Evolutionary conservation across 139 green algal species (phyloP).

Genomic region (Chlorella sorokiniana): DNA sequence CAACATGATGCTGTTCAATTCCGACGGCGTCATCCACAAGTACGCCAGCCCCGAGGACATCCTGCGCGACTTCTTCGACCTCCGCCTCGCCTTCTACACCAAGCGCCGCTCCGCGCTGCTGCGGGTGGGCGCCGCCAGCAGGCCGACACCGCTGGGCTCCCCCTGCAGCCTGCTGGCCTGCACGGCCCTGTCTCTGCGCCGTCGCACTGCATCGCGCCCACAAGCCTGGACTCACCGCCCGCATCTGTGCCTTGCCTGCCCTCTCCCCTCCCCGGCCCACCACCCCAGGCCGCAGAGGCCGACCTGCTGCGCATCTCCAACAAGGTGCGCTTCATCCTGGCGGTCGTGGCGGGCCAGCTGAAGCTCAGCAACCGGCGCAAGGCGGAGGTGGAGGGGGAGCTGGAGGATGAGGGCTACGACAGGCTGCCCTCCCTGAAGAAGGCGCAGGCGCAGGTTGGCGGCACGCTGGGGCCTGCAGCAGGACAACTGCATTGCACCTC

Average conservation of each 20-base stretch:
- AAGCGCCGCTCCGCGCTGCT: slow-evolving; percentile 71
- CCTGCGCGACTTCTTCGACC: slow-evolving; percentile 89
- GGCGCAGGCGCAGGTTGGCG: slow-evolving; percentile 23
- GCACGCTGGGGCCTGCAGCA: neutral
- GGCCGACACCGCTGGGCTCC: too few relatives aligned
- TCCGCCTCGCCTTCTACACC: slow-evolving; percentile 90
- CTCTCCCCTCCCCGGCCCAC: neutral
- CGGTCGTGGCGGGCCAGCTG: slow-evolving; percentile 86
- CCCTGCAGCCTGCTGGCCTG: too few relatives aligned
- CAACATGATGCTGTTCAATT: slow-evolving; percentile 99
- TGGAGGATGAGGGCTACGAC: slow-evolving; percentile 82
- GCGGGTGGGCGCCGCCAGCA: slow-evolving; percentile 39
- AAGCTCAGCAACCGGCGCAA: slow-evolving; percentile 87
- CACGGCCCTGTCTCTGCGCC: too few relatives aligned
- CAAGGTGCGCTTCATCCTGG: slow-evolving; percentile 93
- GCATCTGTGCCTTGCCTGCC: too few relatives aligned
- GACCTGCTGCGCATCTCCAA: slow-evolving; percentile 86
- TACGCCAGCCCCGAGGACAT: slow-evolving; percentile 90
- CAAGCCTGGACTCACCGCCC: too few relatives aligned
- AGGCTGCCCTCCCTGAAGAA: slow-evolving; percentile 60
- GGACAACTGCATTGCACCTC: neutral
- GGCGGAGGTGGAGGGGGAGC: slow-evolving; percentile 83
- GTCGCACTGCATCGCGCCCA: too few relatives aligned
- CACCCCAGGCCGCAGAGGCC: slow-evolving; percentile 62
- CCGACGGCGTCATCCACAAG: slow-evolving; percentile 87